A percentile compares a stretch with the other conserved stretches of the same genome.
Evolutionary conservation across 441 rosid genomes (phyloP).

Genomic region (Pelargonium exstipulatum): DNA sequence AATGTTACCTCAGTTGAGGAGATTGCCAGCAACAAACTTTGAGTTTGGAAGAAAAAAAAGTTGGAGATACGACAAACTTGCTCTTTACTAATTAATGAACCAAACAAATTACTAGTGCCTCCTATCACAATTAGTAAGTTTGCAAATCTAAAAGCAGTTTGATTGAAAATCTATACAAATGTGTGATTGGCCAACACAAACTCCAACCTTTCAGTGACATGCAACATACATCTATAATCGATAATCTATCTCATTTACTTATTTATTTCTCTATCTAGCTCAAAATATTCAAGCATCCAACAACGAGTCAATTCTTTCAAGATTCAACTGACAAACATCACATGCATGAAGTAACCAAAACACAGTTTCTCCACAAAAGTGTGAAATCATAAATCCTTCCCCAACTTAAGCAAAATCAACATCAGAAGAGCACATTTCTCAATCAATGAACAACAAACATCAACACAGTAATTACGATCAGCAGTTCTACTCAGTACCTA

Average conservation of each 20-base stretch:
- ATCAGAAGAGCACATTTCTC: not conserved
- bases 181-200: conserved; percentile 2
- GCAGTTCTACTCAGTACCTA: not conserved
- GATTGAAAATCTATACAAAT: not conserved
- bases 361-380: not conserved
- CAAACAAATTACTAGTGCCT: not conserved
- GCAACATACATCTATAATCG: not conserved
- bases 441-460: not conserved
- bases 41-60: not conserved
- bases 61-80: not conserved
- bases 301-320: not conserved
- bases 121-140: not conserved
- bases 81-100: not conserved
- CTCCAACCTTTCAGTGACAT: not conserved
- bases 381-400: not conserved
- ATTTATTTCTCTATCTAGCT: not conserved
- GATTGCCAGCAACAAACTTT: not conserved
- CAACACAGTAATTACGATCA: not conserved
- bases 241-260: not conserved
- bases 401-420: not conserved
- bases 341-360: not conserved
- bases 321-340: not conserved
- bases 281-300: not conserved
- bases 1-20: not conserved
- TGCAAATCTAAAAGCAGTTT: not conserved